A percentile compares a stretch with the other conserved stretches of the same genome.
Conservation (phyloP, 495 filamentous ascomycete genomes). For the Daldinia grandis region DNA sequence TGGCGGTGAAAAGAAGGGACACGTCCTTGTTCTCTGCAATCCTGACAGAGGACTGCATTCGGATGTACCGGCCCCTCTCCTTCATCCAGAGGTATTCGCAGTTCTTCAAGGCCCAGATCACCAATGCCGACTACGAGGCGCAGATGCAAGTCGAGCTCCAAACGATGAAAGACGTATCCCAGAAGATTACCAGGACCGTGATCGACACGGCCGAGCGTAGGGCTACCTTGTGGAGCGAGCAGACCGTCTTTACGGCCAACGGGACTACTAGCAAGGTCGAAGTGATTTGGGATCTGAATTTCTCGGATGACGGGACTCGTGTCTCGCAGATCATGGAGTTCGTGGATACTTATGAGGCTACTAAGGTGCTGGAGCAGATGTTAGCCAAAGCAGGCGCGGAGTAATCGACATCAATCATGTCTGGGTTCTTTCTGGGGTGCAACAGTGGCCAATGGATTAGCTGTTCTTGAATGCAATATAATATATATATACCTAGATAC, state of each 20-base stretch:
- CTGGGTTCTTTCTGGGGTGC: neutral
- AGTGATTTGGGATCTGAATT: neutral
- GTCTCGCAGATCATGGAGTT: neutral
- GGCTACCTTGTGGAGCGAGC: neutral
- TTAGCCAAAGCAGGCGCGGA: neutral
- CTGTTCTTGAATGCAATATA: neutral
- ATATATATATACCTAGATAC: neutral
- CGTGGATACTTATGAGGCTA: neutral
- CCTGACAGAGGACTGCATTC: neutral
- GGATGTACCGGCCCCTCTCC: neutral
- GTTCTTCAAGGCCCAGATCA: constrained; percentile 22
- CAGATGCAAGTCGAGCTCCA: constrained; percentile 24
- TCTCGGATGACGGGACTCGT: neutral
- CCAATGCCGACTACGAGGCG: constrained; percentile 28
- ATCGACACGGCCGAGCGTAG: neutral
- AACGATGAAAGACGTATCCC: constrained; percentile 13
- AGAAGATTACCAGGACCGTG: neutral
- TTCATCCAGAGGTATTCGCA: constrained; percentile 19
- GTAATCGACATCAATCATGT: too few species aligned
- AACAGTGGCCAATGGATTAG: neutral
- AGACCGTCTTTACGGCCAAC: neutral
- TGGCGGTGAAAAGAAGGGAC: neutral
- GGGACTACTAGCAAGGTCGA: neutral
- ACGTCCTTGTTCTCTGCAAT: neutral
- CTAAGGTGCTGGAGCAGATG: neutral